Evolutionary conservation across 2,329 filamentous ascomycete species (phyloP).

Genomic region (Truncatella angustata): DNA sequence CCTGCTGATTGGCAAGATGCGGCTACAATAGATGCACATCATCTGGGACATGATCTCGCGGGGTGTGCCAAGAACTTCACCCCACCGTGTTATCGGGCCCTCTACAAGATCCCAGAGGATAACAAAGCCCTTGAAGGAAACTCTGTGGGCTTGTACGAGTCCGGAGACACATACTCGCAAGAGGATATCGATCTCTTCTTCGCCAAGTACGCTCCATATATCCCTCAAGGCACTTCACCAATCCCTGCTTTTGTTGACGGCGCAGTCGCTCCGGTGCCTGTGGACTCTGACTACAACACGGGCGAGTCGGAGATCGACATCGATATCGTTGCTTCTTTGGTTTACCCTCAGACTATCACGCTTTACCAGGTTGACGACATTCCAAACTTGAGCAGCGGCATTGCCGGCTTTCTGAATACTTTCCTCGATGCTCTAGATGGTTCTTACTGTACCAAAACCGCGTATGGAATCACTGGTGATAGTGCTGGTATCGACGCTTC

Average conservation of each 20-base stretch:
- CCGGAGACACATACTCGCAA: conserved; percentile 28
- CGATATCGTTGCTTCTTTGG: conserved; percentile 31
- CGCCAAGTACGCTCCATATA: conserved; percentile 8
- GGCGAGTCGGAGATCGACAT: conserved; percentile 28
- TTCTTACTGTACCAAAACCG: conserved; percentile 43
- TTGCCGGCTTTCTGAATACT: conserved; percentile 28
- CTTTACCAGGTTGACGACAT: conserved; percentile 13
- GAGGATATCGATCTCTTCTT: conserved; percentile 30
- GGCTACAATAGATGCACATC: not conserved
- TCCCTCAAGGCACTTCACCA: conserved; percentile 25
- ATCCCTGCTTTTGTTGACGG: conserved; percentile 25
- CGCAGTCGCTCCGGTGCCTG: conserved; percentile 14
- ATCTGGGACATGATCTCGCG: not conserved
- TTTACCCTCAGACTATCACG: conserved; percentile 37
- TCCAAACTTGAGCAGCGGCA: not conserved
- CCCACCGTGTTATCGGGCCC: not conserved
- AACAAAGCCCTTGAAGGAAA: conserved; percentile 19
- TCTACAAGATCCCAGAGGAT: conserved; percentile 25
- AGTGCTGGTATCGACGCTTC: conserved; percentile 33
- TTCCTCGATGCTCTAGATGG: conserved; percentile 42
- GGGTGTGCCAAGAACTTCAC: conserved; percentile 2
- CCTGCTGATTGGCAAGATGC: not conserved
- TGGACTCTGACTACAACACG: conserved; percentile 21
- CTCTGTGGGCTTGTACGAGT: conserved; percentile 29
- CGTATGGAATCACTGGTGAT: conserved; percentile 41